phyloP scores from a whole-genome alignment of 225 moss, liverwort and hornwort species.

The Marchantia paleacea region DNA sequence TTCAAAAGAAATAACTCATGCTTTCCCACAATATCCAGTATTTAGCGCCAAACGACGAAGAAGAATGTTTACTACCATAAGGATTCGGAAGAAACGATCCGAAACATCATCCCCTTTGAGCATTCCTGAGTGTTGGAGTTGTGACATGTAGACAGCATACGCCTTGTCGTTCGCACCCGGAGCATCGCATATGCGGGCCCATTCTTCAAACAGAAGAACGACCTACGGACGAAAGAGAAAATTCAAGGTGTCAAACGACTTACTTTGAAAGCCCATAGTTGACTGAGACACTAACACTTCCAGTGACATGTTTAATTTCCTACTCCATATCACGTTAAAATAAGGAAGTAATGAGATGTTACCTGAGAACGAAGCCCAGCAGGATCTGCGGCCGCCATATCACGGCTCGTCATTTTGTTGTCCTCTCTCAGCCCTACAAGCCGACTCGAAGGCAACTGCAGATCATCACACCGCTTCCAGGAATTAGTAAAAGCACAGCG shows the following conservation, averaged over 20 bases:
- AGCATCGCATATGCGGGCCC: slow-evolving; percentile 84
- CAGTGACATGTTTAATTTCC: too few species aligned
- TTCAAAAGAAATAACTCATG: neutral
- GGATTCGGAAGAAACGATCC: slow-evolving; percentile 84
- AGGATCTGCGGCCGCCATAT: slow-evolving; percentile 73
- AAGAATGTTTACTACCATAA: slow-evolving; percentile 38
- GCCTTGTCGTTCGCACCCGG: slow-evolving; percentile 79
- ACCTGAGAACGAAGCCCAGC: slow-evolving; percentile 83
- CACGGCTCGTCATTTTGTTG: slow-evolving; percentile 57
- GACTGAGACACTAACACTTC: neutral
- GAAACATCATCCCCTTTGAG: slow-evolving; percentile 90
- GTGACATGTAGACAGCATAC: slow-evolving; percentile 76
- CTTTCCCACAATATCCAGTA: neutral
- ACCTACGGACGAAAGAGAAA: slow-evolving; percentile 35
- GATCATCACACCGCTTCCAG: neutral
- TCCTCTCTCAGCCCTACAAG: slow-evolving; percentile 61
- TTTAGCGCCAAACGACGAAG: neutral
- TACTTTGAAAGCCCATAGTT: too few species aligned
- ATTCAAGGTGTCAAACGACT: neutral
- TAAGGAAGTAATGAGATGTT: neutral
- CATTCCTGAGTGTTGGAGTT: slow-evolving; percentile 84
- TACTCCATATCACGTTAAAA: neutral
- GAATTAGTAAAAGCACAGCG: neutral
- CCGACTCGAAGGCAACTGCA: slow-evolving; percentile 65
- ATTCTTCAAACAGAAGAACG: slow-evolving; percentile 74